Percentiles rank a stretch among this genome's conserved stretches.
phyloP scores from a whole-genome alignment of 306 rosid species.

The Oxytropis ochrocephala region DNA sequence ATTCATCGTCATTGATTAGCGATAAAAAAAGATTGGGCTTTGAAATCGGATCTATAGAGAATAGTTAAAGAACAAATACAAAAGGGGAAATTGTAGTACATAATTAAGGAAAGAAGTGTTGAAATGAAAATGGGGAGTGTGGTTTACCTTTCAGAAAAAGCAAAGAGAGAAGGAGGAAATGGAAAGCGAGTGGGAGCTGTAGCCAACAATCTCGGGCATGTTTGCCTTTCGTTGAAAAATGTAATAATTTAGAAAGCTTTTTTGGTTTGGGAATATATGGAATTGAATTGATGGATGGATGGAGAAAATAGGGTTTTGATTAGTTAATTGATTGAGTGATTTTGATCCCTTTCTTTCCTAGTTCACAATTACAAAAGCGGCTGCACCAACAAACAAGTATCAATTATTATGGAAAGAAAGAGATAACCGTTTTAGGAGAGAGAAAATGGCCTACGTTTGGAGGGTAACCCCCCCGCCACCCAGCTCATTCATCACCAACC shows the following conservation, averaged over 20 bases:
- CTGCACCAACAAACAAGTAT: background rate
- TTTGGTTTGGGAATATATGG: background rate
- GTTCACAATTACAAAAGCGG: too few relatives aligned
- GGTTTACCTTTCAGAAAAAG: slow-evolving; percentile 36
- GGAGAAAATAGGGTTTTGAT: background rate
- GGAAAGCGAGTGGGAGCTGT: slow-evolving; percentile 16
- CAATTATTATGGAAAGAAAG: background rate
- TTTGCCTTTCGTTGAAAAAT: slow-evolving; percentile 2
- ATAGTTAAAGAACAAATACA: background rate
- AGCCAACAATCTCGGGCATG: slow-evolving; percentile 27
- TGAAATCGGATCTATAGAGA: slow-evolving; percentile 15
- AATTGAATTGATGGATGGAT: background rate
- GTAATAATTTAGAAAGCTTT: background rate
- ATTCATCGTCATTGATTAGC: background rate
- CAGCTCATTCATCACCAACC: background rate
- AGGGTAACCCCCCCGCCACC: background rate
- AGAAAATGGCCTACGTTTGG: background rate
- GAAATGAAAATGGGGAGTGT: background rate
- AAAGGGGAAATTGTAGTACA: background rate
- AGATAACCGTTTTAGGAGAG: background rate
- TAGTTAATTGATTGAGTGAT: too few relatives aligned
- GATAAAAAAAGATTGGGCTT: slow-evolving; percentile 12
- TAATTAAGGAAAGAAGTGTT: background rate
- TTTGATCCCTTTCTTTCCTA: too few relatives aligned
- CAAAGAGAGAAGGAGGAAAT: slow-evolving; percentile 4